Conservation (phyloP, 805 yeast genomes). For the Candida vartiovaarae region DNA sequence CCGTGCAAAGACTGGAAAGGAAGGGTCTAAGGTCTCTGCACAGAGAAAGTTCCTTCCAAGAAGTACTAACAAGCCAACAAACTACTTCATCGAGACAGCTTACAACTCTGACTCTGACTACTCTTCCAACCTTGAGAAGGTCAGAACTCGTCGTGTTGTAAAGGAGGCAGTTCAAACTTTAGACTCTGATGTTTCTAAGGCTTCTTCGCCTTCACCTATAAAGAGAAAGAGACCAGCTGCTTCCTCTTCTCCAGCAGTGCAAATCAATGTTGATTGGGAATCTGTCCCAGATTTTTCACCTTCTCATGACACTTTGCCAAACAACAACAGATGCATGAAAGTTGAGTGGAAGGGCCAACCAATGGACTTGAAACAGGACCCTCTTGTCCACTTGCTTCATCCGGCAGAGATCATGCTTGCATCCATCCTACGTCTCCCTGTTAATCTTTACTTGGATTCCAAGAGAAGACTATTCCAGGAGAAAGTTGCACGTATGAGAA, state of each 20-base stretch:
- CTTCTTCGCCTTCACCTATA: conserved; percentile 22
- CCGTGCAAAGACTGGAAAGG: conserved; percentile 20
- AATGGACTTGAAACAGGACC: conserved; percentile 80
- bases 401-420: conserved; percentile 90
- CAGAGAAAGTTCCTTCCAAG: conserved; percentile 22
- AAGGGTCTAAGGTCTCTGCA: conserved; percentile 3
- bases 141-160: conserved; percentile 53
- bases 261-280: conserved; percentile 56
- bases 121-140: conserved; percentile 35
- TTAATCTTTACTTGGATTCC: conserved; percentile 73
- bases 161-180: conserved; percentile 28
- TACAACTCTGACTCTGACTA: conserved; percentile 29
- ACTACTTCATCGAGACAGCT: conserved; percentile 17
- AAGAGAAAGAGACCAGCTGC: conserved; percentile 33
- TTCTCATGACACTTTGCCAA: conserved; percentile 56
- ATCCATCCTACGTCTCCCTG: conserved; percentile 81
- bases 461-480: conserved; percentile 84
- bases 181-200: conserved; percentile 24
- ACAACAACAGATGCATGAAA: conserved; percentile 61
- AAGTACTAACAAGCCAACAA: conserved; percentile 12
- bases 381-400: conserved; percentile 64
- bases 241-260: conserved; percentile 35
- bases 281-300: conserved; percentile 83
- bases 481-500: conserved; percentile 71
- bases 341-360: conserved; percentile 99